Conservation (phyloP, 257 asterid species). For the Euphrasia confusa region DNA sequence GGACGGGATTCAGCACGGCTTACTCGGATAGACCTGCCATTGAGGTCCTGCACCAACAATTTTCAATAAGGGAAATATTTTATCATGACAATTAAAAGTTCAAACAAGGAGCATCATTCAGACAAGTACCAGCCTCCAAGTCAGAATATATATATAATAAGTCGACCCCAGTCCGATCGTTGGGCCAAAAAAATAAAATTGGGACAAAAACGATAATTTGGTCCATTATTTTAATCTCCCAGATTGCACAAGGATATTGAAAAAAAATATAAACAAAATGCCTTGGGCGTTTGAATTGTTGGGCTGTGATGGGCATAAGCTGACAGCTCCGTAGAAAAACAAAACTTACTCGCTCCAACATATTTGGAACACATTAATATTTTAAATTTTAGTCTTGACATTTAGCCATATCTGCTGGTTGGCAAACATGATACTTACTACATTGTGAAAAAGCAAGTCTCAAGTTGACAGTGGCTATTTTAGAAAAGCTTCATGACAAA, state of each 20-base stretch:
- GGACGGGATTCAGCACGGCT: slow-evolving; percentile 63
- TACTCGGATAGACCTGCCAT: slow-evolving; percentile 76
- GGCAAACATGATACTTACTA: too few relatives aligned
- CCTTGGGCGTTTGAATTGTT: too few relatives aligned
- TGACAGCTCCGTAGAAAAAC: too few relatives aligned
- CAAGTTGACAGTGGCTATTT: neutral
- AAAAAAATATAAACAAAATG: neutral
- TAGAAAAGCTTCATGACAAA: neutral
- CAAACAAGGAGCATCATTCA: neutral
- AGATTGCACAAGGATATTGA: neutral
- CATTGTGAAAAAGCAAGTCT: too few relatives aligned
- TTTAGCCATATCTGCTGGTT: too few relatives aligned
- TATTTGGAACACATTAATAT: too few relatives aligned
- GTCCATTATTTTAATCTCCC: too few relatives aligned
- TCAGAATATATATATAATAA: neutral
- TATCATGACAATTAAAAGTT: neutral
- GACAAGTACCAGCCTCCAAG: slow-evolving; percentile 8
- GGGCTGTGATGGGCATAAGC: too few relatives aligned
- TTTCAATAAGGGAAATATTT: slow-evolving; percentile 8
- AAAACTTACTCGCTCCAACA: too few relatives aligned
- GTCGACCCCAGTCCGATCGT: too few relatives aligned
- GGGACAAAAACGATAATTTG: neutral
- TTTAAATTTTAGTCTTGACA: too few relatives aligned
- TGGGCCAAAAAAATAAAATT: neutral
- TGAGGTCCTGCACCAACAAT: slow-evolving; percentile 48